Evolutionary conservation across 225 moss, liverwort and hornwort species (phyloP), one percentile per base, ranked within the genome.

Genomic region (Physcomitrium patens): DNA sequence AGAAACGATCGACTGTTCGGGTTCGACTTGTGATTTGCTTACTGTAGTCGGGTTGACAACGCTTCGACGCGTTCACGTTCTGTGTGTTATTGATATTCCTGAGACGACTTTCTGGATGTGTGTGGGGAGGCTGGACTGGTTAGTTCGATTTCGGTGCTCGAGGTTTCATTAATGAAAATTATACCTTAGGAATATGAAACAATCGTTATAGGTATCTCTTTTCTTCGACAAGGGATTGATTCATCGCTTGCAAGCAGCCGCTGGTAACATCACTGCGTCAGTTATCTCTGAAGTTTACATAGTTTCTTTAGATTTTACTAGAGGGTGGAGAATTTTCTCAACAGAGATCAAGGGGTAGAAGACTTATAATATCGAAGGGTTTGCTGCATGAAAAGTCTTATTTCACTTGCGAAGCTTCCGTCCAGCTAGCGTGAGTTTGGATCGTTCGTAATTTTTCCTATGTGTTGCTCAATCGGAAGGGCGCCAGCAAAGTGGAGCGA

Each of bases 401-500:
- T 74, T 15, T 70, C 10, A 6, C 66, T 53, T 3, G 70, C 61
- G 48, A 56, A 22, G 28, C 49, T 23, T 55, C 15, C n/a, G 55
- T 59, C 70, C 20, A 85, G 81, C 75, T 85, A 78, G 71, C 59
- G 44, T 12, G 50, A 71, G 23, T 45, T 43, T 37, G 77, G 50
- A 58, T 24, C 28, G 60, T 45, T 66, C 28, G 66, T 78, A 72
- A 57, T 18, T 16, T 79, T 84, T 84, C 81, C 84, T 87, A 87
- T 87, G 87, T 87, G 87, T 81, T 87, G 83, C 84, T 78, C 76
- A 86, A 78, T 78, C 44, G 80, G 78, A 67, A 73, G 83, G 72
- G 75, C 86, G 83, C 76, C 76, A 81, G 84, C 87, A 76, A 84
- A 84, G 87, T 84, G 81, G 87, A 84, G 84, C 76, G 87, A 83